Conservation (phyloP, 2,329 filamentous ascomycete genomes). For the Trichoderma atroviride region DNA sequence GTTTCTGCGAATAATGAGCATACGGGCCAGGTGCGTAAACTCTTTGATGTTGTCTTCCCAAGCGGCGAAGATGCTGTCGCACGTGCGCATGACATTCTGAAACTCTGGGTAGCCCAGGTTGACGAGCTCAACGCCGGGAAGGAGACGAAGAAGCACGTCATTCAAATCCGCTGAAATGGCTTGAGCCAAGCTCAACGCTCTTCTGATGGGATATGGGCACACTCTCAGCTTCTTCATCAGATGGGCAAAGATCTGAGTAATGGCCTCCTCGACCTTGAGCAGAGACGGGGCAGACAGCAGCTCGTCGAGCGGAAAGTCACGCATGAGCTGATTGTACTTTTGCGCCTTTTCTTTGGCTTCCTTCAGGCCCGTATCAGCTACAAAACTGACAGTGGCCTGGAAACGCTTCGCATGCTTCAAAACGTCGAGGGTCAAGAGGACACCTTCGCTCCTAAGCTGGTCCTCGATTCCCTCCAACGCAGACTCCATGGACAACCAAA, state of each 20-base stretch:
- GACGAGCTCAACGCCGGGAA: constrained; percentile 86
- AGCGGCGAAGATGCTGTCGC: constrained; percentile 81
- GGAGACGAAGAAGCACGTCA: constrained; percentile 77
- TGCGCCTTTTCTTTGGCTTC: constrained; percentile 95
- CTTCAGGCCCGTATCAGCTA: constrained; percentile 91
- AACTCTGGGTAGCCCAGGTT: constrained; percentile 93
- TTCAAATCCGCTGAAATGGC: constrained; percentile 95
- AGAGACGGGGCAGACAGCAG: constrained; percentile 88
- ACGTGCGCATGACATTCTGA: constrained; percentile 77
- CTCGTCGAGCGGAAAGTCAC: constrained; percentile 95
- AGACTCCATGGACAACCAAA: constrained; percentile 97
- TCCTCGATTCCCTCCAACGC: constrained; percentile 88
- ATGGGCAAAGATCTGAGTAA: constrained; percentile 88
- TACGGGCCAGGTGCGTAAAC: constrained; percentile 95
- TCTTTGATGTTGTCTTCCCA: constrained; percentile 98
- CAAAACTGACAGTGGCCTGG: constrained; percentile 95
- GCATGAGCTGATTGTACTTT: constrained; percentile 98
- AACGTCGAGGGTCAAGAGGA: constrained; percentile 88
- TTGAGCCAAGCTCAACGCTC: constrained; percentile 91
- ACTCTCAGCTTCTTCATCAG: constrained; percentile 98
- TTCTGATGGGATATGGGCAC: constrained; percentile 89
- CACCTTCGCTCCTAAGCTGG: constrained; percentile 85
- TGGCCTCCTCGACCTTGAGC: constrained; percentile 83
- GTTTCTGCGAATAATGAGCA: constrained; percentile 88
- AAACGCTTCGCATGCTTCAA: constrained; percentile 97